These are phyloP conservation scores for Amaranthus cruentus DNA, from an alignment of 148 eudicot genomes.

Conservation along the genomic window DNA sequence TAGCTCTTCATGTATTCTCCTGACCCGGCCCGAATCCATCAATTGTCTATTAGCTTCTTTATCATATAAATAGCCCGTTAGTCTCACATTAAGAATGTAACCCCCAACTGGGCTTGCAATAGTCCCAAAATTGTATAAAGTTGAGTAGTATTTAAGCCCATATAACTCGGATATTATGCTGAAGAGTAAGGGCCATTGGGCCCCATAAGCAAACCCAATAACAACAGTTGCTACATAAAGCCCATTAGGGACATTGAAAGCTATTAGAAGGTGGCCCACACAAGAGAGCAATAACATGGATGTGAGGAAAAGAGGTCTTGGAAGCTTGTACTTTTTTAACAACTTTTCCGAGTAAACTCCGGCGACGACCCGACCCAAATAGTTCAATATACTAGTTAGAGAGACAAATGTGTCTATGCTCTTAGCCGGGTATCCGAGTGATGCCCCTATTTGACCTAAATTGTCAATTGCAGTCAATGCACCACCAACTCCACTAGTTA, in stretches of 20 bases:
- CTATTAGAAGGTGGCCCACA: conserved; percentile 37
- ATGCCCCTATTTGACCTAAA: conserved; percentile 37
- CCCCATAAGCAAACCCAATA: conserved; percentile 44
- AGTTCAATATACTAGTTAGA: conserved; percentile 42
- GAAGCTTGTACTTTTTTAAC: conserved; percentile 25
- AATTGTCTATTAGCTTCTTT: conserved; percentile 28
- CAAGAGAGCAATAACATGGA: conserved; percentile 21
- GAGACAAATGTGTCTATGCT: conserved; percentile 37
- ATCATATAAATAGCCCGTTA: conserved; percentile 37
- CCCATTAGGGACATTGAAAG: conserved; percentile 33
- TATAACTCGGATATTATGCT: conserved; percentile 39
- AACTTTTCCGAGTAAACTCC: conserved; percentile 32
- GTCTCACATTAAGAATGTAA: conserved; percentile 31
- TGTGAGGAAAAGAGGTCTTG: conserved; percentile 29
- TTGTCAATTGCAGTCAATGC: conserved; percentile 42
- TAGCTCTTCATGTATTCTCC: conserved; percentile 21
- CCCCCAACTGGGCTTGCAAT: conserved; percentile 43
- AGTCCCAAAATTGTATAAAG: conserved; percentile 35
- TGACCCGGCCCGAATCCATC: conserved; percentile 15
- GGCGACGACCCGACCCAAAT: conserved; percentile 35
- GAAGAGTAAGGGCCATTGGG: conserved; percentile 41
- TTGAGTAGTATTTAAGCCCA: conserved; percentile 46
- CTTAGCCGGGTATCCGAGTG: conserved; percentile 31
- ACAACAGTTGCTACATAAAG: conserved; percentile 37
- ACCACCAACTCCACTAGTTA: conserved; percentile 32